Evolutionary conservation across 768 basidiomycete genomes (phyloP).

Genomic region (Kwoniella sp.): DNA sequence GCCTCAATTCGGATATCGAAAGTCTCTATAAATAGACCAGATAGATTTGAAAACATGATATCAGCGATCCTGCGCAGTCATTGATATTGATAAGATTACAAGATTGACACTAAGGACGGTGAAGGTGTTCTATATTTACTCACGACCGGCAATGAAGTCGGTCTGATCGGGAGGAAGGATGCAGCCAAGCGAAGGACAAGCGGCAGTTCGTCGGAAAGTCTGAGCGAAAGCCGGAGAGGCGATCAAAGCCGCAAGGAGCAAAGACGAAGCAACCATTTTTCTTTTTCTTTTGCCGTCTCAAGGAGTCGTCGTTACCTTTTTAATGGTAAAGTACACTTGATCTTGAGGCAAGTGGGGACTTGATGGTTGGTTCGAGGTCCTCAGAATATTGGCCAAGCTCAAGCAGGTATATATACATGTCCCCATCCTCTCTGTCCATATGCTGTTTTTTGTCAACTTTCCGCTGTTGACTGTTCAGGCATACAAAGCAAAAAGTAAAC

Average conservation of each 20-base stretch:
- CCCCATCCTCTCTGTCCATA: slow-evolving; percentile 6
- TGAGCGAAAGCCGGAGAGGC: slow-evolving; percentile 37
- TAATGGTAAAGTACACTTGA: background rate
- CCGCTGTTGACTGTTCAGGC: no score
- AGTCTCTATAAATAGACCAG: slow-evolving; percentile 16
- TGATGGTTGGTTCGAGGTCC: slow-evolving; percentile 15
- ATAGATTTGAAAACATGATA: background rate
- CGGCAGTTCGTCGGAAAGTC: slow-evolving; percentile 47
- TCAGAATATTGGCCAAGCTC: background rate
- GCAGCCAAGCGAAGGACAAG: slow-evolving; percentile 53
- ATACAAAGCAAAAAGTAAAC: no score
- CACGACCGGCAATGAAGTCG: slow-evolving; percentile 50
- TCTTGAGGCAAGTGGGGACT: slow-evolving; percentile 12
- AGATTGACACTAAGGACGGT: no score
- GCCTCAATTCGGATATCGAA: slow-evolving; percentile 45
- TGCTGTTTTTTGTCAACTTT: no score
- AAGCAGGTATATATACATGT: background rate
- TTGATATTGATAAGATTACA: background rate
- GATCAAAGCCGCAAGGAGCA: slow-evolving; percentile 21
- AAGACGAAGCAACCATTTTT: slow-evolving; percentile 13
- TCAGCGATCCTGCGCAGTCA: background rate
- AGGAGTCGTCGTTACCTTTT: background rate
- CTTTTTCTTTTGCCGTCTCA: no score
- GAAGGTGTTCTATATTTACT: slow-evolving; percentile 5
- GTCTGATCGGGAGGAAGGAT: slow-evolving; percentile 52